Evolutionary conservation across 768 basidiomycete species (phyloP).

Genomic region (Lentinus brumalis): DNA sequence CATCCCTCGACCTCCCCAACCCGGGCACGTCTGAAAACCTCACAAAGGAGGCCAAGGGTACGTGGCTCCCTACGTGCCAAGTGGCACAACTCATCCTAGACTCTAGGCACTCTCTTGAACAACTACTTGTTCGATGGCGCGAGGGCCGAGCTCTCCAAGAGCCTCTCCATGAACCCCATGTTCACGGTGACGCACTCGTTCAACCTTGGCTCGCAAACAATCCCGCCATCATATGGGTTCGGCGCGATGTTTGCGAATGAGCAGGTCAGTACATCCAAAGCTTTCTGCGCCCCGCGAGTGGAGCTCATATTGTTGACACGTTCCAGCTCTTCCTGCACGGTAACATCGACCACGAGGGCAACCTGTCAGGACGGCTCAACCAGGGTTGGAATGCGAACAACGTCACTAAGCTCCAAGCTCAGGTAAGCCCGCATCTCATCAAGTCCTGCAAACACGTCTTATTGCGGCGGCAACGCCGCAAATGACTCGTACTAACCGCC

Average conservation of each 20-base stretch:
- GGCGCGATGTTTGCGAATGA: conserved; percentile 89
- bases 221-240: conserved; percentile 90
- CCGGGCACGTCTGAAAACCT: conserved; percentile 94
- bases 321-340: conserved; percentile 90
- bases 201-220: conserved; percentile 82
- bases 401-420: conserved; percentile 85
- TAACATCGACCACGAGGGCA: conserved; percentile 91
- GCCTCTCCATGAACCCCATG: conserved; percentile 87
- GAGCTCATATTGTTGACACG: conserved; percentile 28
- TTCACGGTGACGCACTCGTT: conserved; percentile 99
- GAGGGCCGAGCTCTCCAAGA: conserved; percentile 93
- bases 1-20: conserved; percentile 78
- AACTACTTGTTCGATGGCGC: conserved; percentile 98
- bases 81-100: conserved; percentile 1
- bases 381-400: conserved; percentile 80
- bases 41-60: conserved; percentile 91
- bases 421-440: conserved; percentile 52
- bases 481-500: conserved; percentile 17
- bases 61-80: conserved; percentile 27
- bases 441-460: not conserved
- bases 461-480: not conserved
- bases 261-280: conserved; percentile 50
- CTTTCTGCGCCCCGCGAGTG: conserved; percentile 2
- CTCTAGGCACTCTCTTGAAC: conserved; percentile 81
- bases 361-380: conserved; percentile 85